Evolutionary conservation across 1,139 yeast species (phyloP).

Genomic region (Tardiomyces depauwii): DNA sequence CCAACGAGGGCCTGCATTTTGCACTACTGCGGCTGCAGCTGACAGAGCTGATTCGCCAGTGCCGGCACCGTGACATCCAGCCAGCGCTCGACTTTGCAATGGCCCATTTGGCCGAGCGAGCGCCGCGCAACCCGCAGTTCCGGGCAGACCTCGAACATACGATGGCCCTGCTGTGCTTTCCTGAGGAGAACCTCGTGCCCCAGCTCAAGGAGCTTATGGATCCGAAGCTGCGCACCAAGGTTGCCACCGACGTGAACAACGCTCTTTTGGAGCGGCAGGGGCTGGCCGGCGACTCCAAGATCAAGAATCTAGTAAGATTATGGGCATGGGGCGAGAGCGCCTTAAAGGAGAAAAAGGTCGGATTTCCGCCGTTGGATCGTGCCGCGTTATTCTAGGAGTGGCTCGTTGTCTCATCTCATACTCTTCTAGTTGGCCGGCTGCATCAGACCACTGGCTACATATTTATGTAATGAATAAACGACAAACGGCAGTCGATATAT

Average conservation of each 20-base stretch:
- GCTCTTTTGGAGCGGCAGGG: slow-evolving; percentile 26
- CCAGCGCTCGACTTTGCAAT: slow-evolving; percentile 30
- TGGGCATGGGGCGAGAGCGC: slow-evolving; percentile 26
- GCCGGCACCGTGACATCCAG: slow-evolving; percentile 14
- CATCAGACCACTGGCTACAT: too few species aligned
- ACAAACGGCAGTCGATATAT: too few species aligned
- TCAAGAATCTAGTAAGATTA: slow-evolving; percentile 22
- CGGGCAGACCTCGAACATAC: slow-evolving; percentile 27
- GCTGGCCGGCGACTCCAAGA: slow-evolving; percentile 23
- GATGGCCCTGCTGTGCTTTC: slow-evolving; percentile 32
- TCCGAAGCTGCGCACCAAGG: slow-evolving; percentile 22
- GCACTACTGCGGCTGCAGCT: slow-evolving; percentile 27
- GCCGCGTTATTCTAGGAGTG: too few species aligned
- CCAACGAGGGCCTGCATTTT: slow-evolving; percentile 25
- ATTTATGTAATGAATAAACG: not conserved
- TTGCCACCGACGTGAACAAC: slow-evolving; percentile 28
- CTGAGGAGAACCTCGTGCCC: slow-evolving; percentile 22
- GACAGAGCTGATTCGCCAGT: slow-evolving; percentile 28
- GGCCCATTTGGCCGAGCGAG: slow-evolving; percentile 5
- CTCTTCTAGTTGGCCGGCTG: too few species aligned
- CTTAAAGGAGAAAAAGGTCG: slow-evolving; percentile 16
- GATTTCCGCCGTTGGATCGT: slow-evolving; percentile 11
- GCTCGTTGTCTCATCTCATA: too few species aligned
- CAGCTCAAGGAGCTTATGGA: slow-evolving; percentile 24
- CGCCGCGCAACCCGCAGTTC: slow-evolving; percentile 15